These are phyloP conservation scores for Cystofilobasidium bisporidii DNA, from an alignment of 768 basidiomycete species.

Conservation along the genomic window DNA sequence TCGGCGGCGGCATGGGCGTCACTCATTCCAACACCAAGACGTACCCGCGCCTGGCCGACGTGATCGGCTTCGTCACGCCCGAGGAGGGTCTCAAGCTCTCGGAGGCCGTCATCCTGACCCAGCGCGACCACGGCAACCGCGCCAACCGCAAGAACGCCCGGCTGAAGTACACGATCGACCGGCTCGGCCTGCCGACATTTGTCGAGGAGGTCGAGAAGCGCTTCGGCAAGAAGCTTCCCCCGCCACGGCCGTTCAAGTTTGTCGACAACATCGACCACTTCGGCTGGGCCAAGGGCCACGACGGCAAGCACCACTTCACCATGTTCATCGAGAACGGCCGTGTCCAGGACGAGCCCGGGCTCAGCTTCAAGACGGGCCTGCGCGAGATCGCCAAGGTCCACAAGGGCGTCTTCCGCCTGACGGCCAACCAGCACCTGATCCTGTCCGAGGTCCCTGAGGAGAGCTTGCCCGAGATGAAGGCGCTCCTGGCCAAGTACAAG, in stretches of 20 bases:
- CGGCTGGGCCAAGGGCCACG: constrained; percentile 80
- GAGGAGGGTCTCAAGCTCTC: constrained; percentile 79
- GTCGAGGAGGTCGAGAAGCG: constrained; percentile 80
- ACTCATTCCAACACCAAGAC: constrained; percentile 99
- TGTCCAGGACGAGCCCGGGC: constrained; percentile 82
- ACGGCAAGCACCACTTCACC: constrained; percentile 84
- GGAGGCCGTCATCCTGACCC: constrained; percentile 85
- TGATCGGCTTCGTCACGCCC: constrained; percentile 84
- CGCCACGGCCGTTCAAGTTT: constrained; percentile 68
- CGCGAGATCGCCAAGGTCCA: constrained; percentile 87
- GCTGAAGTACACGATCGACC: constrained; percentile 93
- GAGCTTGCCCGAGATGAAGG: constrained; percentile 68
- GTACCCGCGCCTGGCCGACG: constrained; percentile 75
- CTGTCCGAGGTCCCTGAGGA: constrained; percentile 68
- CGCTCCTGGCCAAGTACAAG: constrained; percentile 69
- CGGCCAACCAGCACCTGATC: constrained; percentile 88
- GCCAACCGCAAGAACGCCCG: constrained; percentile 55
- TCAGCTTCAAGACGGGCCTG: constrained; percentile 84
- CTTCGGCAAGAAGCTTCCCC: constrained; percentile 65
- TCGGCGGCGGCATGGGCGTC: constrained; percentile 98
- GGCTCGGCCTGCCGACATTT: constrained; percentile 80
- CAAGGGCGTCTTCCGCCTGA: constrained; percentile 87
- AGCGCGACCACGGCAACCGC: constrained; percentile 93
- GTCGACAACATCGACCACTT: constrained; percentile 85
- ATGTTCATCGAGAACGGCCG: constrained; percentile 96